Evolutionary conservation across 306 rosid genomes (phyloP), one percentile per base, ranked within the genome.

Genomic region (Acacia confusa): DNA sequence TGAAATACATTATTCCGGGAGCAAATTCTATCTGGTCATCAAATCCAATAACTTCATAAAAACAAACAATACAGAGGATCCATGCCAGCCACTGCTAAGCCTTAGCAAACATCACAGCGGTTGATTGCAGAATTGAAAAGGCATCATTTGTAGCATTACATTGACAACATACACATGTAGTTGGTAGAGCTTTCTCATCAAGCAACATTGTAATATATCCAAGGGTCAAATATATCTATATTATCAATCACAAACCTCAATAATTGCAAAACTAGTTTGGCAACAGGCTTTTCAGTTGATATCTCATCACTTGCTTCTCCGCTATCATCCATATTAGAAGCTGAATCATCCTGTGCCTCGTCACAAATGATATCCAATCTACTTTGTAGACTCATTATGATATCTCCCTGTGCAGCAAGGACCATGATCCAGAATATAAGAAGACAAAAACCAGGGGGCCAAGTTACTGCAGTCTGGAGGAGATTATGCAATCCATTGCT

Each of bases 331-430:
- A 70, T 84, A 77, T 77, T 71, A 75, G 76, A 44, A 78, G 75
- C 78, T 30, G 85, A 78, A 81, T 89, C 89, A 82, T 80, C 87
- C 75, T 88, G 92, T 77, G 84, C 90, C 87, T 93, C 99, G 47
- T 95, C 97, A 77, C 97, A 81, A 75, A 95, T 92, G 81, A 93
- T 90, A 86, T 88, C 99, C 84, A 95, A 83, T 88, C 99, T 91
- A 89, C 99, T 92, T 64, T 78, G 94, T 84, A 95, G 85, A 88
- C 98, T 95, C 19, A 13, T 85, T 79, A 88, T 88, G 85, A 95
- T 95, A 87, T 95, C 98, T 86, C 89, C 95, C 98, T 93, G 61
- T 48, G 72, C 4, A 4, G 9, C 79, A 81, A 79, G 25, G 67
- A 80, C 78, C 44, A 43, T 40, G 81, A 63, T 70, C 75, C 75